These are phyloP conservation scores for Lecanicillium sp. DNA, from an alignment of 2,329 filamentous ascomycete species.

Conservation along the genomic window DNA sequence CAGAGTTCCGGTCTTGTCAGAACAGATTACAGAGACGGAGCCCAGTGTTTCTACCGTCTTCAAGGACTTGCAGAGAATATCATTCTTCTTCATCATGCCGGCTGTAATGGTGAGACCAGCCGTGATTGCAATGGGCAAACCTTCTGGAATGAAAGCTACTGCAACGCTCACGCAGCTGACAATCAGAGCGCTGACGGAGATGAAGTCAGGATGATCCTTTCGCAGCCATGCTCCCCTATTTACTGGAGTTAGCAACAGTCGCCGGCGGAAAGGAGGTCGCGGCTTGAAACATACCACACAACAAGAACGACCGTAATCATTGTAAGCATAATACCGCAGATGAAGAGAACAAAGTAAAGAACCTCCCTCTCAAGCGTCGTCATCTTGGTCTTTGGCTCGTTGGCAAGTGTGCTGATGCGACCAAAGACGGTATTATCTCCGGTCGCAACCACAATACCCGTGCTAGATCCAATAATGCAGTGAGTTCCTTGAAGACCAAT, in stretches of 20 bases:
- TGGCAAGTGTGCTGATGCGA: slow-evolving; percentile 65
- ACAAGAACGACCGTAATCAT: slow-evolving; percentile 59
- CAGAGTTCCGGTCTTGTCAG: slow-evolving; percentile 68
- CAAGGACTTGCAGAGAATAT: slow-evolving; percentile 71
- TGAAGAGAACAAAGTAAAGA: slow-evolving; percentile 62
- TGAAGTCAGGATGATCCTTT: slow-evolving; percentile 59
- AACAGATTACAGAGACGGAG: slow-evolving; percentile 65
- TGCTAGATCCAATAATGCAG: slow-evolving; percentile 60
- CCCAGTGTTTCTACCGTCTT: slow-evolving; percentile 73
- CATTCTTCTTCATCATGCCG: slow-evolving; percentile 68
- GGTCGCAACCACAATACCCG: slow-evolving; percentile 62
- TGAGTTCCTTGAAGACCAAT: slow-evolving; percentile 77
- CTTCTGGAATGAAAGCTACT: slow-evolving; percentile 70
- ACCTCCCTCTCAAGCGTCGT: slow-evolving; percentile 68
- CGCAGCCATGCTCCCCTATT: slow-evolving; percentile 65
- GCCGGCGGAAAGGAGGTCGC: too few relatives aligned
- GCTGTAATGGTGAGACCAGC: slow-evolving; percentile 68
- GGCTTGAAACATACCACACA: slow-evolving; percentile 58
- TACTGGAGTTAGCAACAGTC: too few relatives aligned
- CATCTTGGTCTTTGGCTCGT: slow-evolving; percentile 57
- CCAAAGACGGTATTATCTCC: slow-evolving; percentile 70
- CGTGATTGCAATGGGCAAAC: slow-evolving; percentile 61
- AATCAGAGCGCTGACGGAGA: slow-evolving; percentile 63
- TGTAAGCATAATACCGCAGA: slow-evolving; percentile 57
- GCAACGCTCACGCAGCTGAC: slow-evolving; percentile 66